These are phyloP conservation scores for Fonsecaea monophora DNA, from an alignment of 2,329 filamentous ascomycete species.

Conservation along the genomic window DNA sequence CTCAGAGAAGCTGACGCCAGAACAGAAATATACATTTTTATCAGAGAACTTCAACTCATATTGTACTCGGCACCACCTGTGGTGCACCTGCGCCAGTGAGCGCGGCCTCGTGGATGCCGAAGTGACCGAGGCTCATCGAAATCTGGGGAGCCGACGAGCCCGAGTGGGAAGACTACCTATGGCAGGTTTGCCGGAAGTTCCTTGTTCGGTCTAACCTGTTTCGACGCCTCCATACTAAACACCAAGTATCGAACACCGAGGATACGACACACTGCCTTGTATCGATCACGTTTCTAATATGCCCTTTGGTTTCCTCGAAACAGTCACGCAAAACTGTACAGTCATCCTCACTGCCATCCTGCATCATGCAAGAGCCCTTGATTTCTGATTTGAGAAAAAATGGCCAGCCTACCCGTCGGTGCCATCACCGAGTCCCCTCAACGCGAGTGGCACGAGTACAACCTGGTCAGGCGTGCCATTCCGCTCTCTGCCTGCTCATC, in stretches of 20 bases:
- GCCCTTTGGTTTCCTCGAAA: too few relatives aligned
- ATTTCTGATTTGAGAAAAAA: background rate
- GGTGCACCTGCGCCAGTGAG: background rate
- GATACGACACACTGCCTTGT: too few relatives aligned
- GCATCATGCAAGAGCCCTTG: background rate
- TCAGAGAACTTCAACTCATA: background rate
- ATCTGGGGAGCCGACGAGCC: background rate
- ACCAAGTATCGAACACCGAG: too few relatives aligned
- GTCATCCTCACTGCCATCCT: too few relatives aligned
- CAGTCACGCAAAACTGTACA: too few relatives aligned
- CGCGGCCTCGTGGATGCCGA: background rate
- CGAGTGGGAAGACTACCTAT: background rate
- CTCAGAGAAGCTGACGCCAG: background rate
- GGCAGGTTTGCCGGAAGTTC: background rate
- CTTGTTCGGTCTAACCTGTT: too few relatives aligned
- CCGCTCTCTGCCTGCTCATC: background rate
- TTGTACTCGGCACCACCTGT: background rate
- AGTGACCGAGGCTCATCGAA: slow-evolving; percentile 3
- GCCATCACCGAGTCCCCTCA: too few relatives aligned
- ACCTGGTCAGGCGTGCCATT: background rate
- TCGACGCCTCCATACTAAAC: too few relatives aligned
- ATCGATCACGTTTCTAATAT: too few relatives aligned
- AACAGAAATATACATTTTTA: background rate
- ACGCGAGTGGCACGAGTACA: background rate
- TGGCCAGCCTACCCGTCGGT: background rate